A percentile compares a stretch with the other conserved stretches of the same genome.
Conservation (phyloP, 805 yeast genomes). For the Candida qinlingensis region DNA sequence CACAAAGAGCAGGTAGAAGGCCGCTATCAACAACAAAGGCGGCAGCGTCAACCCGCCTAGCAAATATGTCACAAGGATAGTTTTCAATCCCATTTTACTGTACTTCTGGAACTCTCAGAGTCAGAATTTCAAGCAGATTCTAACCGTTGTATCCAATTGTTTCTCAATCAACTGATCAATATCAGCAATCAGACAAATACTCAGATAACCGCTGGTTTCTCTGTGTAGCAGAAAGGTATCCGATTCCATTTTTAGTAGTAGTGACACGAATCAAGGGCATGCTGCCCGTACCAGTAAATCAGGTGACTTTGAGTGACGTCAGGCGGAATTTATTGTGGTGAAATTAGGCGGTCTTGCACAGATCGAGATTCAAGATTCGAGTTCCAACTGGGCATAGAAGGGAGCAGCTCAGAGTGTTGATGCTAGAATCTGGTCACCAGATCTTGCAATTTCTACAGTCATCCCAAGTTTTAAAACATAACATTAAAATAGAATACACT, state of each 20-base stretch:
- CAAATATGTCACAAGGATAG: slow-evolving; percentile 42
- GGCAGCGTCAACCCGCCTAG: slow-evolving; percentile 80
- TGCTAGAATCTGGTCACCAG: background rate
- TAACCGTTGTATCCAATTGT: background rate
- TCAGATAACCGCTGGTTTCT: too few relatives aligned
- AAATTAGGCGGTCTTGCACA: too few relatives aligned
- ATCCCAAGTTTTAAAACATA: background rate
- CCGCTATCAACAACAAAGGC: slow-evolving; percentile 45
- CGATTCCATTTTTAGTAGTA: too few relatives aligned
- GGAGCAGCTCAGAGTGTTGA: too few relatives aligned
- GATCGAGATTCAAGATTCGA: too few relatives aligned
- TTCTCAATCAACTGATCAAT: background rate
- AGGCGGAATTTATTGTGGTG: too few relatives aligned
- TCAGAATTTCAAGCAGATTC: background rate
- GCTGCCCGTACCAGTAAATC: too few relatives aligned
- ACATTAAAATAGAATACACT: background rate
- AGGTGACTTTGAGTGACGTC: too few relatives aligned
- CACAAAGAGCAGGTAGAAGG: slow-evolving; percentile 34
- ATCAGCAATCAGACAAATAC: too few relatives aligned
- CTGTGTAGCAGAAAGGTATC: too few relatives aligned
- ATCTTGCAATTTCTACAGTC: background rate
- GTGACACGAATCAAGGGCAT: too few relatives aligned
- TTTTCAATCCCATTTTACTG: slow-evolving; percentile 14
- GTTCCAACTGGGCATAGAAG: too few relatives aligned
- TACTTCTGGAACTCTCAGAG: background rate